Evolutionary conservation across 495 filamentous ascomycete genomes (phyloP), one percentile per base, ranked within the genome.

Genomic region (Penicillium bialowiezense): DNA sequence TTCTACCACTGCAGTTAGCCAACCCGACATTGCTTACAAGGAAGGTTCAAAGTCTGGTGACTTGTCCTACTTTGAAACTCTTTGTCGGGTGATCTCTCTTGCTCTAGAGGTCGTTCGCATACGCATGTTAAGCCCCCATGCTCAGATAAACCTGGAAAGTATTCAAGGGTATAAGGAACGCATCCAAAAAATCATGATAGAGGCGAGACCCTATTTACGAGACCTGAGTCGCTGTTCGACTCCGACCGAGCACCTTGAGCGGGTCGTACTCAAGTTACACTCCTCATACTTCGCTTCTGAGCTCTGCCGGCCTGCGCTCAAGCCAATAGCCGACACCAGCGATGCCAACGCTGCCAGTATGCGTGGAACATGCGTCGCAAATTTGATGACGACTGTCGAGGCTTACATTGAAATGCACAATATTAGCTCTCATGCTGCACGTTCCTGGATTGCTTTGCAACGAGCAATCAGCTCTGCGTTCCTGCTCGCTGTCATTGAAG

Each of bases 281-380:
- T 71, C 74, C 3, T 81, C 79, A 3, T 84, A 82, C 59, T 74
- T 81, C 44, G 68, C 73, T 10, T 83, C 81, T 10, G 80, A 83
- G 58, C 75, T 84, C 46, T 82, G 77, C 59, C 76, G 80, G 32
- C 78, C 78, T 42, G 73, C 80, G 37, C 72, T 84, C 52, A 80
- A 77, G 44, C 49, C 62, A 9, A 34, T 56, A 20, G 51, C 47
- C 38, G 63, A 70, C 35, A 21, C 63, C 9, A 56, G 61, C 23
- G 64, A 73, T 21, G 65, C 75, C 14, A 50, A 64, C 7, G 66
- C 64, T 5, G 62, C 69, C 13, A 63, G 64, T 8, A 71, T 83
- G 59, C 72, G 75, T 5, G 59, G 62, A 19, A 71, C 74, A 21
- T 76, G 73, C 38, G 53, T 77, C 7, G 34, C 46, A 13, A 70